Evolutionary conservation across 2,329 filamentous ascomycete genomes (phyloP), one percentile per base, ranked within the genome.

Genomic region (Neocucurbitaria cava): DNA sequence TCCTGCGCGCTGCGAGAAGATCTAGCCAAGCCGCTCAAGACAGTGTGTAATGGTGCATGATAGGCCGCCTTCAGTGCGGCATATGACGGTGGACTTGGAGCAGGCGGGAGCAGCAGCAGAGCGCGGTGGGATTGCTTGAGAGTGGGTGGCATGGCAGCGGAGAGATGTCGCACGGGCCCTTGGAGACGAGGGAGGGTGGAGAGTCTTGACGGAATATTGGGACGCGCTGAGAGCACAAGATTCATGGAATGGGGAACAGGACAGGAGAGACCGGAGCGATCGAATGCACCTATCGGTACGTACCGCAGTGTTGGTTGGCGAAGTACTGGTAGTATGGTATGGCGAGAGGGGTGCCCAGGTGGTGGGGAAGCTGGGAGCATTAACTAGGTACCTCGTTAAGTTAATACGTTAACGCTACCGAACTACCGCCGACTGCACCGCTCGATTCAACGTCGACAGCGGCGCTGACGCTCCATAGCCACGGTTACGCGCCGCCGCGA

Each of bases 101-200:
- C 65, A 28, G 80, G 79, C 23, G 80, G 79, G 9, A 82, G 75
- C 39, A 82, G 69, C 31, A 82, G 69, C 40, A 82, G 68, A 3
- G 70, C 67, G 52, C 65, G 68, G 42, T 51, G 31, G 58, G 45
- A 53, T 20, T 51, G 55, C 39, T 49, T 58, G 58, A 36, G 61
- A 9, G 65, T 41, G 13, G 68, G 64, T 11, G 72, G 60, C 72
- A 76, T 75, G 51, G 55, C 52, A 41, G 63, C 54, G 31, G 9
- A 4, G 53, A 69, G 50, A 38, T 42, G 64, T 50, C 65, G 68
- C 51, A 49, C 36, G 33, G 44, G 44, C 24, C 44, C 42, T 36
- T 28, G 36, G 36, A 40, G 40, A 39, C 52, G 38, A 30, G 41
- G 41, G 23, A 45, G 17, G 39, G 46, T 21, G 3, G 45, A 47